Conservation (phyloP, 2,329 filamentous ascomycete genomes). For the Sclerotinia spermophila region DNA sequence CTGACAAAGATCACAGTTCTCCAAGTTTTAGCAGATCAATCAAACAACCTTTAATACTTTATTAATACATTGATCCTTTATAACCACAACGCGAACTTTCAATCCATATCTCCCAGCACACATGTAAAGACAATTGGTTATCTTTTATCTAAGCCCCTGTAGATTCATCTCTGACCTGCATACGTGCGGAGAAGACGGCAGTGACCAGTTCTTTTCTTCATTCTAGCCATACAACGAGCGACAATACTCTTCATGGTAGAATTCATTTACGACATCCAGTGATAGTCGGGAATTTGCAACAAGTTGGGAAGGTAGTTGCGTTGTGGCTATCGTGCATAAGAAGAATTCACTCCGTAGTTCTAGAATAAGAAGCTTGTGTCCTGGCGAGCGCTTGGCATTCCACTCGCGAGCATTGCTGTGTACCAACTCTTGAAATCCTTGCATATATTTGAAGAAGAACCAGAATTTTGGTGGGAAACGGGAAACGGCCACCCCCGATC, state of each 20-base stretch:
- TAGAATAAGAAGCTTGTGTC: conserved; percentile 10
- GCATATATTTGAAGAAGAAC: neutral
- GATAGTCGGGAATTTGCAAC: neutral
- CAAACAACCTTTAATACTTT: neutral
- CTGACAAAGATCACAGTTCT: conserved; percentile 7
- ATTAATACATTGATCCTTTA: neutral
- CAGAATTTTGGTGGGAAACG: conserved; percentile 5
- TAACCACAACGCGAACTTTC: neutral
- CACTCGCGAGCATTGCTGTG: conserved; percentile 10
- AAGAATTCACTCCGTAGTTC: neutral
- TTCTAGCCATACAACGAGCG: neutral
- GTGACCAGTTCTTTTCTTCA: neutral
- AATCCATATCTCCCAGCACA: conserved; percentile 6
- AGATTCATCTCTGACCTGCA: conserved; percentile 10
- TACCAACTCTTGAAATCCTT: neutral
- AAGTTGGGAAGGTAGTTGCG: conserved; percentile 16
- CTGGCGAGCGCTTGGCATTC: conserved; percentile 16
- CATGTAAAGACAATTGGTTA: conserved; percentile 5
- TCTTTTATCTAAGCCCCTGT: conserved; percentile 5
- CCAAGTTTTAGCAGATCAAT: neutral
- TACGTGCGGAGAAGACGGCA: conserved; percentile 8
- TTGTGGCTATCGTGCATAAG: neutral
- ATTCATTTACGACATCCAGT: neutral
- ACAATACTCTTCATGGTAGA: neutral
- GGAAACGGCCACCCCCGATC: conserved; percentile 8